Conservation (phyloP, 495 filamentous ascomycete species). For the Penicillium cinerascens region DNA sequence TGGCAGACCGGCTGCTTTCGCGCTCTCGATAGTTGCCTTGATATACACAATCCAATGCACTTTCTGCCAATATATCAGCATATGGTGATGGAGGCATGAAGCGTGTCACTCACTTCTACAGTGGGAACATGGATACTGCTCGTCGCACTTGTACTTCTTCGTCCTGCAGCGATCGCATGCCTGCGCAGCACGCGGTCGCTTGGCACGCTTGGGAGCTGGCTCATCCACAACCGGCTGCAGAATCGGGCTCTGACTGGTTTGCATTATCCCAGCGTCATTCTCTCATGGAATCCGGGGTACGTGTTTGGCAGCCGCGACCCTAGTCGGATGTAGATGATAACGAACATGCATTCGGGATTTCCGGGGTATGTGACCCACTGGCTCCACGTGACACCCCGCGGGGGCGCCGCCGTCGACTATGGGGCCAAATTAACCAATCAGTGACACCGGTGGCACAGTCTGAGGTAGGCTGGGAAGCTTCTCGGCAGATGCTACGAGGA, state of each 20-base stretch:
- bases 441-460: neutral
- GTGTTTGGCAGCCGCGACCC: constrained; percentile 1
- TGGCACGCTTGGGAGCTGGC: constrained; percentile 27
- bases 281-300: constrained; percentile 8
- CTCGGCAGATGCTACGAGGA: neutral
- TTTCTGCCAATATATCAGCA: constrained; percentile 21
- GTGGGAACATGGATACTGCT: constrained; percentile 39
- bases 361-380: constrained; percentile 5
- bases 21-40: constrained; percentile 37
- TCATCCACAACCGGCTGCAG: constrained; percentile 15
- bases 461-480: neutral
- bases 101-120: constrained; percentile 32
- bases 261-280: constrained; percentile 20
- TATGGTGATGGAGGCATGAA: neutral
- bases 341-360: constrained; percentile 10
- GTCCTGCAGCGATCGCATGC: constrained; percentile 41
- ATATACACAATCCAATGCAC: constrained; percentile 31
- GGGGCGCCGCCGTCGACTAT: neutral
- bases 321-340: constrained; percentile 13
- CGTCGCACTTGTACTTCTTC: constrained; percentile 47
- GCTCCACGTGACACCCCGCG: constrained; percentile 11
- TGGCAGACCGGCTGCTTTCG: constrained; percentile 35
- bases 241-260: constrained; percentile 3
- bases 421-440: neutral
- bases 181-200: constrained; percentile 38